Evolutionary conservation across 805 yeast genomes (phyloP).

Genomic region (Candida sithepensis): DNA sequence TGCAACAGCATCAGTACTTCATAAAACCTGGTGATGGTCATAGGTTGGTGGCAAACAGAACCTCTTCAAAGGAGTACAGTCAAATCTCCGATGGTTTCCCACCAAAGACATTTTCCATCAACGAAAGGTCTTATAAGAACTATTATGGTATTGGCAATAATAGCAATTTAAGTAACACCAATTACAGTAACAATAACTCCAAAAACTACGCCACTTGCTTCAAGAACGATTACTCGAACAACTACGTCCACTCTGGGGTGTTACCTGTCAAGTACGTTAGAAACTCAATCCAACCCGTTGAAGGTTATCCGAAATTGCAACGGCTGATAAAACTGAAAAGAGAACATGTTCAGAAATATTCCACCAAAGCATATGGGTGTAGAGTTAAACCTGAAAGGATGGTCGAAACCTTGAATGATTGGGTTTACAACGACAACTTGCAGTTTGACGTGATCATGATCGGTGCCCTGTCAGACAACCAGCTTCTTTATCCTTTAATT

Average conservation of each 20-base stretch:
- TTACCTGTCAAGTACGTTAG: constrained; percentile 63
- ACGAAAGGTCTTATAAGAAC: constrained; percentile 4
- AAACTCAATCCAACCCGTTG: constrained; percentile 62
- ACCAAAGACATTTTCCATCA: not conserved
- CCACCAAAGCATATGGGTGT: constrained; percentile 65
- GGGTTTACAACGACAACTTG: constrained; percentile 57
- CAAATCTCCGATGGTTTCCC: not conserved
- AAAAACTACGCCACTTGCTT: constrained; percentile 18
- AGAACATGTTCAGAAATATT: constrained; percentile 48
- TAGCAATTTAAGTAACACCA: no score
- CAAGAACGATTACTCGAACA: constrained; percentile 72
- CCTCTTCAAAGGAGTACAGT: constrained; percentile 14
- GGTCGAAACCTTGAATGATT: constrained; percentile 50
- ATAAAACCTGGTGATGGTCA: constrained; percentile 23
- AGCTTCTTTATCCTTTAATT: constrained; percentile 59
- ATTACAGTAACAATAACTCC: constrained; percentile 6
- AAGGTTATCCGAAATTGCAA: constrained; percentile 84
- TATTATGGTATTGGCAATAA: constrained; percentile 7
- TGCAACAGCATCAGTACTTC: not conserved
- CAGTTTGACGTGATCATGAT: constrained; percentile 90
- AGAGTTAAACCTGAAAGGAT: constrained; percentile 51
- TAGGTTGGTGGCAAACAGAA: constrained; percentile 20
- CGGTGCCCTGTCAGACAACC: constrained; percentile 78
- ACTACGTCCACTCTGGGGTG: constrained; percentile 59
- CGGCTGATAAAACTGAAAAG: constrained; percentile 62